Base-by-base conservation (phyloP, 179 eudicot species). In the Actinidia polygama region DNA sequence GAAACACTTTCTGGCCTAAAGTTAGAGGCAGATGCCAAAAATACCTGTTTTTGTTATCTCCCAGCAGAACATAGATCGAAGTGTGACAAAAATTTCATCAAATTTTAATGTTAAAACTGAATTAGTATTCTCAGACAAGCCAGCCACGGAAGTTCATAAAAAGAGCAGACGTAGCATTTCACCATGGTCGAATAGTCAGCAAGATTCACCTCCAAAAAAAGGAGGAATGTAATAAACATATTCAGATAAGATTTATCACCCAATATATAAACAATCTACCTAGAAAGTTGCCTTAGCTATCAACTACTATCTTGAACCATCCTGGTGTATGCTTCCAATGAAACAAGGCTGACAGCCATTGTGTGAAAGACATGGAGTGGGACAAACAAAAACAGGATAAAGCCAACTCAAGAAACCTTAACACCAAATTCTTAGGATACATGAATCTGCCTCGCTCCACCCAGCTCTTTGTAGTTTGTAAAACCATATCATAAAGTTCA, bases 161-260 rank as follows among this genome's bases (percentile, higher is more conserved):
- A 7, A 73, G 36, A 73, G 51, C 59, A 73, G 36, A 50, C 49
- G 59, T 12, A 10, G 40, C 19, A 51, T 0, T 23, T n/a, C 24
- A 51, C n/a, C 59, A 73, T 50, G 54, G 21, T 21, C 19, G 21
- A 51, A 46, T 53, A 53, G 44, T 49, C 18, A 73, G 40, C 50
- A 73, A 71, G 26, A 73, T 73, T 21, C 26, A 73, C 77, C 58
- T 49, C 59, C 77, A 49, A 16, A 73, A 73, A 73, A 50, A 49
- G 30, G 40, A 15, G 10, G 40, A 15, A 68, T 26, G 73, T 44
- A 70, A 70, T 70, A 23, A 70, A 46, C 54, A 70, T 19, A 46
- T n/a, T 58, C 19, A 18, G 24, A 19, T 19, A 72, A 21, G 36
- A 72, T 19, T 47, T 47, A 49, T n/a, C 0, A 8, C 10, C 57